Evolutionary conservation across 306 rosid species (phyloP).

Genomic region (Cicer yamashitae): DNA sequence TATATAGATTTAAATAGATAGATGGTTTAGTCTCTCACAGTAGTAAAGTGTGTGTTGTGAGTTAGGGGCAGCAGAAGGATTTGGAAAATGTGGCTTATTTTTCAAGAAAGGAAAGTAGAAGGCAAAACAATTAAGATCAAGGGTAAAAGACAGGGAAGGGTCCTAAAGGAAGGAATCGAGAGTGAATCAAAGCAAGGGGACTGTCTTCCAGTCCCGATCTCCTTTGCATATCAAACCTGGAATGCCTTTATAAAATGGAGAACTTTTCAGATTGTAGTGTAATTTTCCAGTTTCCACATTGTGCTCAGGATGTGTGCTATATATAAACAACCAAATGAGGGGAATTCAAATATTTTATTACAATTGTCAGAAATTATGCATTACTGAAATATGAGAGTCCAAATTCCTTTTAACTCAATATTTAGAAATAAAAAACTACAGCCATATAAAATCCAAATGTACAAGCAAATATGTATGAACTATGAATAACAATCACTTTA

Average conservation of each 20-base stretch:
- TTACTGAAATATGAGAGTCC: constrained; percentile 23
- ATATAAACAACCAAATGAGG: constrained; percentile 11
- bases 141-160: neutral
- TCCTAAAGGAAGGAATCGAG: neutral
- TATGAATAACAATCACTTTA: constrained; percentile 2
- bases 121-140: no score
- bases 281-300: constrained; percentile 30
- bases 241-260: neutral
- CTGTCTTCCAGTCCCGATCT: neutral
- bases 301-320: neutral
- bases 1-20: neutral
- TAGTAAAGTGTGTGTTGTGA: no score
- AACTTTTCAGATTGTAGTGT: neutral
- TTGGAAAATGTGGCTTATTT: no score
- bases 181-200: constrained; percentile 13
- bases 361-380: neutral
- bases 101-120: no score
- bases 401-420: neutral
- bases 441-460: constrained; percentile 24
- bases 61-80: no score
- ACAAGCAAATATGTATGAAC: constrained; percentile 30
- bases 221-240: neutral
- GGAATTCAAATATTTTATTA: neutral
- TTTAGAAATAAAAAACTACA: constrained; percentile 23
- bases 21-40: no score